Base-by-base conservation (phyloP, 164 flowering plant genomes). In the Hamamelis virginiana region DNA sequence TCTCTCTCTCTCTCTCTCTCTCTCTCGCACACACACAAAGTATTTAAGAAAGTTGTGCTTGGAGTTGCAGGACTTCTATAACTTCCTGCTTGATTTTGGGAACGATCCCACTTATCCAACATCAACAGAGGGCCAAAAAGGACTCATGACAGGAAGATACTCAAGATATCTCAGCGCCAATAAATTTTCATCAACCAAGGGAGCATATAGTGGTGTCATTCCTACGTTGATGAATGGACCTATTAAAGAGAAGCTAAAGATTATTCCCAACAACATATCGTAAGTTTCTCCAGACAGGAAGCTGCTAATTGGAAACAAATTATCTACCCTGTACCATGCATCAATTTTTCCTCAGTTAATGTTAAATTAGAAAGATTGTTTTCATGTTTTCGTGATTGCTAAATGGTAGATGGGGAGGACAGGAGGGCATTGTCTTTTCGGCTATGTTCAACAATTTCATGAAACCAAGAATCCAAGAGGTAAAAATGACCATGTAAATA, bases 401-500 rank as follows among this genome's bases (percentile, higher is more conserved):
- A 5, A 2, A 33, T 56, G 15, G 28, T 41, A 75, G 78, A 62
- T 75, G 74, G 74, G 68, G 53, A 53, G 74, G 71, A 19, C 74
- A 70, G 64, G 16, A 2, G n/a, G 43, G 3, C 13, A n/a, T 62
- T 23, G 78, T 75, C 44, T 70, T 75, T 45, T 33, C 62, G 16
- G 71, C 71, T 50, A 18, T 75, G 68, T 48, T 22, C 12, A 75
- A 71, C 11, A 75, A 75, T 50, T 75, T 71, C 55, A 75, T 75
- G 78, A 70, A 47, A 44, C 74, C 78, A 12, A 75, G 78, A 62
- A 70, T 75, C 46, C 19, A 67, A 16, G 78, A 71, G 78, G 77
- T 74, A 69, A 68, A 23, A 44, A 38, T 59, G 26, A 26, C 12
- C 10, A n/a, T n/a, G n/a, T n/a, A n/a, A n/a, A n/a, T n/a, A n/a